Percentiles rank a stretch among this genome's conserved stretches.
Evolutionary conservation across 345 rosid species (phyloP).

Genomic region (Populus davidiana): DNA sequence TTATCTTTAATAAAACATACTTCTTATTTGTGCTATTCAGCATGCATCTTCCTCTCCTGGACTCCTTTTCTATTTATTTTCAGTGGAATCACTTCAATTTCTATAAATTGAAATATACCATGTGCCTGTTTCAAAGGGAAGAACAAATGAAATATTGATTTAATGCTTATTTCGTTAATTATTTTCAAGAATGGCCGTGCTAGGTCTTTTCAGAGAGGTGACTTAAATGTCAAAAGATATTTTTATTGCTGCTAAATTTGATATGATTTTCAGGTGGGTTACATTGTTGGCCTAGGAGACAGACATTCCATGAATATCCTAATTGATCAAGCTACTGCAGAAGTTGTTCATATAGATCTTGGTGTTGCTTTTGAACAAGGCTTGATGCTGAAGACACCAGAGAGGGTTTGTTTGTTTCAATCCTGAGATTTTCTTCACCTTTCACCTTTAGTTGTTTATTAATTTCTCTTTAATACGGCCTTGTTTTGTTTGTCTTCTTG

Average conservation of each 20-base stretch:
- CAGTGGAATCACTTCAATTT: neutral
- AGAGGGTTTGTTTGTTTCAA: slow-evolving; percentile 55
- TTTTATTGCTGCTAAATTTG: neutral
- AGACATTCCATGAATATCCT: slow-evolving; percentile 90
- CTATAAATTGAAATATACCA: neutral
- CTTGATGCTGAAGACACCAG: slow-evolving; percentile 95
- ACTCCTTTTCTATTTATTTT: neutral
- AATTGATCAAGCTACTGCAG: slow-evolving; percentile 95
- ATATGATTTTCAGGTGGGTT: slow-evolving; percentile 66
- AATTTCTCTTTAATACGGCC: neutral
- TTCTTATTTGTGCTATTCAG: neutral
- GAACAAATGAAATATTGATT: neutral
- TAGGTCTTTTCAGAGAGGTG: neutral
- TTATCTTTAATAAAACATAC: neutral
- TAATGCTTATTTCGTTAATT: neutral
- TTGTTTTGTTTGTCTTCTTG: slow-evolving; percentile 4
- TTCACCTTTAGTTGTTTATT: slow-evolving; percentile 8
- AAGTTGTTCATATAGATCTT: slow-evolving; percentile 98
- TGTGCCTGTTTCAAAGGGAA: neutral
- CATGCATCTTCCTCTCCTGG: neutral
- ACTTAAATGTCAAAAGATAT: neutral
- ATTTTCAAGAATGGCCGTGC: neutral
- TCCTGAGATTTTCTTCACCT: slow-evolving; percentile 9
- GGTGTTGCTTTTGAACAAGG: slow-evolving; percentile 99
- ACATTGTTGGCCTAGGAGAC: slow-evolving; percentile 97